These are phyloP conservation scores for Chiua sp. DNA, from an alignment of 1,284 basidiomycete species.

Conservation along the genomic window DNA sequence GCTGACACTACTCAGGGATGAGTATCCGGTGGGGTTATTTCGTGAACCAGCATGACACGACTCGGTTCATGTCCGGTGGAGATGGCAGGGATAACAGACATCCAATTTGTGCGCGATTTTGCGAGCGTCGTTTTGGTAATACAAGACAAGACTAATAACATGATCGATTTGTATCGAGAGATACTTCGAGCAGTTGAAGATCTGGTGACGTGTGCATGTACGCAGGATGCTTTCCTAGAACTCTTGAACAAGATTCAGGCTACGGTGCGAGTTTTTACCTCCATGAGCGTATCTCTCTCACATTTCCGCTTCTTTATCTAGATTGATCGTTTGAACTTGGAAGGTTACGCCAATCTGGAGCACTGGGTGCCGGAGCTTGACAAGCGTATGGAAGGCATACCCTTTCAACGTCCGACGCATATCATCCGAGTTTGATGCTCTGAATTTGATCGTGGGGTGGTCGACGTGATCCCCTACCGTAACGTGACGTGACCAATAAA, in stretches of 20 bases:
- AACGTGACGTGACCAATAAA: conserved; percentile 64
- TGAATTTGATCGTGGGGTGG: conserved; percentile 78
- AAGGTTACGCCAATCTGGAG: conserved; percentile 97
- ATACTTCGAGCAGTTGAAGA: conserved; percentile 87
- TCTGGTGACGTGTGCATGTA: conserved; percentile 87
- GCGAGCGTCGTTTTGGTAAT: conserved; percentile 90
- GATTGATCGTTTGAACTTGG: conserved; percentile 95
- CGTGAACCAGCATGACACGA: conserved; percentile 88
- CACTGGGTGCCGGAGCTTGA: conserved; percentile 94
- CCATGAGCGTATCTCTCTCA: conserved; percentile 1
- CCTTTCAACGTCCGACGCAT: conserved; percentile 78
- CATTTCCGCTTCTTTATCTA: conserved; percentile 32
- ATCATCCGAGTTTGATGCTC: conserved; percentile 89
- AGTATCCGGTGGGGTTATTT: conserved; percentile 97
- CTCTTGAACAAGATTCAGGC: conserved; percentile 86
- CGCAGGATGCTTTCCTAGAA: conserved; percentile 79
- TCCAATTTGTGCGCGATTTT: conserved; percentile 94
- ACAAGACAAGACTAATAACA: conserved; percentile 94
- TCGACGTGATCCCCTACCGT: conserved; percentile 54
- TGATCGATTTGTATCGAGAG: conserved; percentile 92
- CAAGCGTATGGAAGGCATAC: conserved; percentile 82
- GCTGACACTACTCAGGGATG: conserved; percentile 63
- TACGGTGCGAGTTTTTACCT: conserved; percentile 57
- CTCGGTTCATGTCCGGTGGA: conserved; percentile 70
- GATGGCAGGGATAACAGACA: conserved; percentile 88